These are phyloP conservation scores for Paramecium pentaurelia DNA, from an alignment of 73 alveolate species.

Conservation along the genomic window DNA sequence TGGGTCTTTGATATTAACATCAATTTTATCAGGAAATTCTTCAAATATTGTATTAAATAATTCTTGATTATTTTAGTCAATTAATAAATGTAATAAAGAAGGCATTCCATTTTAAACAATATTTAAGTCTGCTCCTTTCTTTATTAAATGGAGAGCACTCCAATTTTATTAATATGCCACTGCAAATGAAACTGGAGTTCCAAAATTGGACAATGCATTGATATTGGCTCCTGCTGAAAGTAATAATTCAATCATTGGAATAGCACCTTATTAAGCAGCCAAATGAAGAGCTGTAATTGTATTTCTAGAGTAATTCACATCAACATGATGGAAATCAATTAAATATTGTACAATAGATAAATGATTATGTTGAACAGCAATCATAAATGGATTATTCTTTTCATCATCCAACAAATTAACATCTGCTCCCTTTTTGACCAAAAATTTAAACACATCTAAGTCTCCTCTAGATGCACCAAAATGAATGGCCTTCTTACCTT, in stretches of 20 bases:
- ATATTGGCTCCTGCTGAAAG: slow-evolving; percentile 46
- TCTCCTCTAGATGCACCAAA: slow-evolving; percentile 62
- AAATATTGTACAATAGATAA: not conserved
- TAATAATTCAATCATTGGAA: slow-evolving; percentile 21
- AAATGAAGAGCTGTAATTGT: slow-evolving; percentile 31
- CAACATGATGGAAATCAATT: slow-evolving; percentile 33
- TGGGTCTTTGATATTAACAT: slow-evolving; percentile 48
- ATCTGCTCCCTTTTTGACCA: slow-evolving; percentile 51
- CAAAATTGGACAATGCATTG: slow-evolving; percentile 15
- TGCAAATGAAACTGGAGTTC: slow-evolving; percentile 52
- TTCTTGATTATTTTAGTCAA: slow-evolving; percentile 44
- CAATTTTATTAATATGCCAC: slow-evolving; percentile 19
- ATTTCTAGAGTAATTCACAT: slow-evolving; percentile 29
- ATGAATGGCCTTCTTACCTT: slow-evolving; percentile 48
- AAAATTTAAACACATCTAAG: slow-evolving; percentile 16
- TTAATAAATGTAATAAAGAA: slow-evolving; percentile 8
- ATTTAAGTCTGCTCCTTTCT: slow-evolving; percentile 57
- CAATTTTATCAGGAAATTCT: not conserved
- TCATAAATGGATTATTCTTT: slow-evolving; percentile 48
- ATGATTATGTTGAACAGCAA: slow-evolving; percentile 53
- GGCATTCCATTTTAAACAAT: slow-evolving; percentile 22
- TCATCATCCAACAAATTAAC: not conserved
- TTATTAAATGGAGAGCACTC: slow-evolving; percentile 17
- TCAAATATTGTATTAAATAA: slow-evolving; percentile 25
- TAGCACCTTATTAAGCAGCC: not conserved